Percentiles rank a stretch among this genome's conserved stretches.
phyloP scores from a whole-genome alignment of 176 grass and related monocot genomes.

The Musa schizocarpa region DNA sequence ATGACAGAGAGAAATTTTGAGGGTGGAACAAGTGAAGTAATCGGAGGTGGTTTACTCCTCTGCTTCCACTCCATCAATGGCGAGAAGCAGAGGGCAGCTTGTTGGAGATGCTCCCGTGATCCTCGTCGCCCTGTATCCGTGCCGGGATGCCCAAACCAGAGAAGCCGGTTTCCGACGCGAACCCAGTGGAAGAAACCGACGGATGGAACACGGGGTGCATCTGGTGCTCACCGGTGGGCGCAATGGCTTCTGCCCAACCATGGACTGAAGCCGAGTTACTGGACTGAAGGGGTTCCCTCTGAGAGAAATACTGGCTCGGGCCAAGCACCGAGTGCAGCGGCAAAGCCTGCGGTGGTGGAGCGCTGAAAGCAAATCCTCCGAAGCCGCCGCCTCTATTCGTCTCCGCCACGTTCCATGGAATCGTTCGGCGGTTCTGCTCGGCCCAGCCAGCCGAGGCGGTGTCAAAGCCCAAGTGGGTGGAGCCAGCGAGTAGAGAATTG shows the following conservation, averaged over 20 bases:
- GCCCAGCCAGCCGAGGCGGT: conserved; percentile 49
- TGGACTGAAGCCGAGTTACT: conserved; percentile 86
- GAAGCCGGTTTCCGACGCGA: conserved; percentile 50
- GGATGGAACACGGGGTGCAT: conserved; percentile 37
- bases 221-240: conserved; percentile 41
- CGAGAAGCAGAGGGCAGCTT: conserved; percentile 83
- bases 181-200: conserved; percentile 46
- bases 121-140: conserved; percentile 86
- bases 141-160: conserved; percentile 66
- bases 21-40: too few species aligned
- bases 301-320: conserved; percentile 69
- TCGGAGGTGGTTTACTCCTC: conserved; percentile 27
- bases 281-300: conserved; percentile 99
- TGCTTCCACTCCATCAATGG: conserved; percentile 55
- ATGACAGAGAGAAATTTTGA: too few species aligned
- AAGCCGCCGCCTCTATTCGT: conserved; percentile 22
- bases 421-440: conserved; percentile 50
- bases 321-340: conserved; percentile 44
- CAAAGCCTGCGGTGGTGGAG: conserved; percentile 51
- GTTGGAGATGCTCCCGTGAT: conserved; percentile 63
- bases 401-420: conserved; percentile 69
- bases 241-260: conserved; percentile 68
- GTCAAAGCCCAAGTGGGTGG: conserved; percentile 41
- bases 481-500: conserved; percentile 36
- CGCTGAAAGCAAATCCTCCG: conserved; percentile 52